Evolutionary conservation across 352 stramenopile species (phyloP).

Genomic region (Phytophthora sp.): DNA sequence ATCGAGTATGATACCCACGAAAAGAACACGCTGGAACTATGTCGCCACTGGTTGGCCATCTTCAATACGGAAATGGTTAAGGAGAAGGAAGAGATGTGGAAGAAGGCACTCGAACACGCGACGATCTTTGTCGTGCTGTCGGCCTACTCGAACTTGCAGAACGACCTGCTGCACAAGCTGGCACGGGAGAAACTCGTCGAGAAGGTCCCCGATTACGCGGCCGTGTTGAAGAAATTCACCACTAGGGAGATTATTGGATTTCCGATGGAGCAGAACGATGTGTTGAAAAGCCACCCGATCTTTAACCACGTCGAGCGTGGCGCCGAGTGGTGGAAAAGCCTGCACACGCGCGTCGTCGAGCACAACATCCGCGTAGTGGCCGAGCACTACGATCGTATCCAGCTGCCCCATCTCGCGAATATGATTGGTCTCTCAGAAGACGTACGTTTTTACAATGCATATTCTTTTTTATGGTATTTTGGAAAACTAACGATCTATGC

Average conservation of each 20-base stretch:
- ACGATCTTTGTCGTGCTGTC: conserved; percentile 82
- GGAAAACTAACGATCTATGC: conserved; percentile 12
- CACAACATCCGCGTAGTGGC: conserved; percentile 97
- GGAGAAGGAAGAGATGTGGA: conserved; percentile 71
- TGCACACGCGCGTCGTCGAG: conserved; percentile 95
- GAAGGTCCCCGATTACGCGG: conserved; percentile 66
- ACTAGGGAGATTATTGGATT: conserved; percentile 97
- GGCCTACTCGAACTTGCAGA: conserved; percentile 79
- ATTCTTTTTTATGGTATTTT: background rate
- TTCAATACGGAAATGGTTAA: conserved; percentile 82
- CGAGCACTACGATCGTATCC: conserved; percentile 96
- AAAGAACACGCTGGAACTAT: conserved; percentile 96
- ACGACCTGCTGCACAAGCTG: conserved; percentile 75
- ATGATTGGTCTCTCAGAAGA: conserved; percentile 94
- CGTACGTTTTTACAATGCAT: conserved; percentile 43
- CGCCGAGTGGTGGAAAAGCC: conserved; percentile 86
- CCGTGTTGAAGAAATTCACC: conserved; percentile 90
- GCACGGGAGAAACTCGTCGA: conserved; percentile 66
- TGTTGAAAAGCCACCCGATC: conserved; percentile 85
- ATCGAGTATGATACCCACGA: conserved; percentile 96
- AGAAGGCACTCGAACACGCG: conserved; percentile 75
- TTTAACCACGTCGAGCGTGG: conserved; percentile 81
- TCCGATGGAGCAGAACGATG: conserved; percentile 89
- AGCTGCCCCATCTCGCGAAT: conserved; percentile 91
- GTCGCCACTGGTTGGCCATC: conserved; percentile 86